phyloP scores from a whole-genome alignment of 2,329 filamentous ascomycete species.

The Fusarium sp. region DNA sequence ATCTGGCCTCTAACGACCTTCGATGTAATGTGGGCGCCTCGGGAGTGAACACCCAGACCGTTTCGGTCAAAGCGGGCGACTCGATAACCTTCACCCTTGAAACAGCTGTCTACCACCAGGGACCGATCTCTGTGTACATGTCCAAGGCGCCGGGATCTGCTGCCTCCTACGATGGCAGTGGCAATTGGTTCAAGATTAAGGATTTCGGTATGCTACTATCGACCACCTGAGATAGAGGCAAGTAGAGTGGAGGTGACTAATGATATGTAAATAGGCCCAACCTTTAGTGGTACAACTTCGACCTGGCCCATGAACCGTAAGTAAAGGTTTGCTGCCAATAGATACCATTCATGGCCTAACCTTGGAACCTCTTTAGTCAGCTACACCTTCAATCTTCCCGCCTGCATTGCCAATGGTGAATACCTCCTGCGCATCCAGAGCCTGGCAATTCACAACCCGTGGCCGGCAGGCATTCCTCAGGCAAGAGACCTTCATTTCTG shows the following conservation, averaged over 20 bases:
- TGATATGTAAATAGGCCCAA: rapidly evolving
- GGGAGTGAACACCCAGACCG: neutral
- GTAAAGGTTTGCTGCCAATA: neutral
- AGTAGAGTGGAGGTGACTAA: neutral
- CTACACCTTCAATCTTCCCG: slow-evolving; percentile 12
- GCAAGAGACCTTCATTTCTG: rapidly evolving
- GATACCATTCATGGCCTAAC: neutral
- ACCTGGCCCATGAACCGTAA: slow-evolving; percentile 14
- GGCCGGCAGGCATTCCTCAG: slow-evolving; percentile 13
- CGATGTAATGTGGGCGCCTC: slow-evolving; percentile 23
- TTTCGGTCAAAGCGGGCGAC: slow-evolving; percentile 12
- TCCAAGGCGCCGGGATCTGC: slow-evolving; percentile 10
- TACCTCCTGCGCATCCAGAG: slow-evolving; percentile 20
- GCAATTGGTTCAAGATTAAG: slow-evolving; percentile 22
- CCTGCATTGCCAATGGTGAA: slow-evolving; percentile 14
- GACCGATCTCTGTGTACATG: slow-evolving; percentile 18
- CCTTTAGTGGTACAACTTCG: neutral
- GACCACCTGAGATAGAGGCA: rapidly evolving
- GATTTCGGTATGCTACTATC: slow-evolving; percentile 3
- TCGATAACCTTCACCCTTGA: slow-evolving; percentile 20
- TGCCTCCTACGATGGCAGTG: slow-evolving; percentile 1
- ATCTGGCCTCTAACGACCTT: slow-evolving; percentile 5
- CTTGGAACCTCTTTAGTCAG: neutral
- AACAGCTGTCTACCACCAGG: slow-evolving; percentile 20
- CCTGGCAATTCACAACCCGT: slow-evolving; percentile 18